Evolutionary conservation across 129 eudicot species (phyloP), one percentile per base, ranked within the genome.

Genomic region (Escallonia herrerae): DNA sequence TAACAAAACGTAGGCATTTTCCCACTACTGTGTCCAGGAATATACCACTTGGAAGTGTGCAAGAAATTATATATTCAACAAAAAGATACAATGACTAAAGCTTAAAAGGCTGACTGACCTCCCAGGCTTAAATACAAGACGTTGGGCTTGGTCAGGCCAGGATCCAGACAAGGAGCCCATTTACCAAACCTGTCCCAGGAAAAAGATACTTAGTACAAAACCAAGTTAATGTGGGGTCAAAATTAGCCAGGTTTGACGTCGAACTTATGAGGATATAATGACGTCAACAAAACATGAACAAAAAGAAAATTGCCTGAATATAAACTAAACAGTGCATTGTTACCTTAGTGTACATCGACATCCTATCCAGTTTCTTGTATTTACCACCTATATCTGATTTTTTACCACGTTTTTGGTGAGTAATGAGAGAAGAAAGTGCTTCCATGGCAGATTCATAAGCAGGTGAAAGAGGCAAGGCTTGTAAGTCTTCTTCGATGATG

Each of bases 361-460:
- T 90, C 70, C 90, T 79, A 8, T 90, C 93, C 77, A 90, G 66
- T 79, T 90, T 90, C 14, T 43, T 69, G 66, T 82, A 84, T 74
- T 82, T 87, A 42, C 72, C 60, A 65, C 62, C 71, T 41, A 70
- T 46, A 46, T 67, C 11, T 46, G 81, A 46, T 70, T 12, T 75
- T 5, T 64, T 78, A 12, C 77, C 83, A 50, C 97, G 84, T 65
- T 66, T 82, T 76, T 81, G 81, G 72, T 82, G 51, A 52, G 86
- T 80, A 71, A 91, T 91, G 53, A 91, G 81, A 72, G 97, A 84
- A 40, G 96, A 87, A 66, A 87, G 97, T 10, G 97, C 94, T 73
- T 87, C 90, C 97, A 91, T 91, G 64, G 97, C 90, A 56, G 72
- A 69, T 53, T 87, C 97, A 77, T 91, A 91, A 47, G 90, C 50